Base-by-base conservation (phyloP, 106 monocot genomes). In the Narthecium ossifragum region DNA sequence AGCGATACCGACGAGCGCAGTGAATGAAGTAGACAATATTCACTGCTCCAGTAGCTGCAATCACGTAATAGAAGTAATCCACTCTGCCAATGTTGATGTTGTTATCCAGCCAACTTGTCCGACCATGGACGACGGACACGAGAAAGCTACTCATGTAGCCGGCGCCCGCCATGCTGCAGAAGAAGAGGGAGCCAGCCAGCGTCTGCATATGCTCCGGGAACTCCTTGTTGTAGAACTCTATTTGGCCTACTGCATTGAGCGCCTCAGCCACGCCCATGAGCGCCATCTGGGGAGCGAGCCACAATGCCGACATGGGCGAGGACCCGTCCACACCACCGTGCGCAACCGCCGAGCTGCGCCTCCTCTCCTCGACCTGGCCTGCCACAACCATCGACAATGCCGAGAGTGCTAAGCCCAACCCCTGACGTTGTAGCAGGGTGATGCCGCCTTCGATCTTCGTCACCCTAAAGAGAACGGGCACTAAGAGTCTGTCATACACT, bases 191-290 rank as follows among this genome's bases (percentile, higher is more conserved):
- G 6, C 59, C 65, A 0, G 81, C 89, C 12, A 85, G 1, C 11
- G 80, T 81, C 34, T 69, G 76, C 89, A 90, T 73, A 34, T 81
- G 84, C 45, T 85, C 89, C 1, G 85, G 89, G 52, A 90, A 90
- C 65, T 90, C 75, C 50, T 52, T 55, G 72, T 90, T 77, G 73
- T 78, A 90, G 60, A 90, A 85, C 71, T 85, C 89, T 5, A 81
- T 76, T 70, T 90, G 89, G 2, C 81, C 89, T 0, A 90, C 67
- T 6, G 73, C 78, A 24, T 69, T 78, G 66, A 90, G 73, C 2
- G 81, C 80, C 64, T 78, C 80, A 0, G 78, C 75, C 6, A 90
- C 31, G 6, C 85, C 89, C 74, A 85, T 62, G 23, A 78, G 62
- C 26, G 53, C 46, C 27, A 90, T 67, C 73, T 84, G 89, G 6